Conservation (phyloP, 192 early-diverging fungal species). For the Entomortierella beljakovae region DNA sequence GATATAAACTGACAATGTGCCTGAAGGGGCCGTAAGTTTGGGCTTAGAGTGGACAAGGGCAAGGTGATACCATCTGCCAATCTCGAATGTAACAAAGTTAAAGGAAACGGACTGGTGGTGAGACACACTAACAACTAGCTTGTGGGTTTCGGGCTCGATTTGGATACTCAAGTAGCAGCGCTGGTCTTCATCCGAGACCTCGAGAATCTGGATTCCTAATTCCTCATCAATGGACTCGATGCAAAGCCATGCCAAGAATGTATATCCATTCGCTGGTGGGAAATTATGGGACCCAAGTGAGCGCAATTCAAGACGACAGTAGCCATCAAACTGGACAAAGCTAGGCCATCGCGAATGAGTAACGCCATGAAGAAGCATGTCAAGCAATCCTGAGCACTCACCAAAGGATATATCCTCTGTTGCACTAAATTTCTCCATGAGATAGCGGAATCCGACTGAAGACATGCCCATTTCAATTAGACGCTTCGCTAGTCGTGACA, state of each 20-base stretch:
- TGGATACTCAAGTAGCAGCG: slow-evolving; percentile 57
- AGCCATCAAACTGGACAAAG: slow-evolving; percentile 72
- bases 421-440: slow-evolving; percentile 65
- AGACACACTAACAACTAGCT: slow-evolving; percentile 55
- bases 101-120: slow-evolving; percentile 62
- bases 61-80: slow-evolving; percentile 75
- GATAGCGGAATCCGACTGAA: slow-evolving; percentile 62
- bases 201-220: slow-evolving; percentile 56
- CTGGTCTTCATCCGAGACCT: slow-evolving; percentile 62
- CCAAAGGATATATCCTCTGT: slow-evolving; percentile 51
- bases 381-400: slow-evolving; percentile 57
- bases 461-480: slow-evolving; percentile 69
- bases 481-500: slow-evolving; percentile 60
- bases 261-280: slow-evolving; percentile 70
- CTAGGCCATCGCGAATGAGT: slow-evolving; percentile 67
- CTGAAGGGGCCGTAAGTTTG: slow-evolving; percentile 52
- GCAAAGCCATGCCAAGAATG: slow-evolving; percentile 70
- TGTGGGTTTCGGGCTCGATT: slow-evolving; percentile 59
- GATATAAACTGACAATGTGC: slow-evolving; percentile 67
- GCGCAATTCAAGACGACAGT: slow-evolving; percentile 59
- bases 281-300: slow-evolving; percentile 59
- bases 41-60: slow-evolving; percentile 73
- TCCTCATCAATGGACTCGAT: slow-evolving; percentile 67
- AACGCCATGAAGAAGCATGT: slow-evolving; percentile 64
- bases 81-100: slow-evolving; percentile 59